phyloP scores from a whole-genome alignment of 306 rosid species.

The Oxytropis ochrocephala region DNA sequence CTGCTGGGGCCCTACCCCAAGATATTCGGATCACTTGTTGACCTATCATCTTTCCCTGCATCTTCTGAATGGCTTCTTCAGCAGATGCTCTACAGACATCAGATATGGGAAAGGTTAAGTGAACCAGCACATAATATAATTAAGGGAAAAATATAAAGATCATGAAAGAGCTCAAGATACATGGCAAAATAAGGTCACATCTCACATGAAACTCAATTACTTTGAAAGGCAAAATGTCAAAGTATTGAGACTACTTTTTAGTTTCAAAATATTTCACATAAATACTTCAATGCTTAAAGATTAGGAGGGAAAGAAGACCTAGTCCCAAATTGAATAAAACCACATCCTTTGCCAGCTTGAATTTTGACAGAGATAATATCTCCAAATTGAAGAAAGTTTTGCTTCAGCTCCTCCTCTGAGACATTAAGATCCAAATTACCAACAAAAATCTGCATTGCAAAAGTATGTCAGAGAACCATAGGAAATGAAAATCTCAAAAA shows the following conservation, averaged over 20 bases:
- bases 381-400: constrained; percentile 73
- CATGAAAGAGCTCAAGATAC: constrained; percentile 15
- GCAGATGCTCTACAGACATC: constrained; percentile 61
- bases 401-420: constrained; percentile 84
- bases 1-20: constrained; percentile 79
- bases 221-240: neutral
- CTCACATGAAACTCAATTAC: constrained; percentile 4
- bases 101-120: constrained; percentile 11
- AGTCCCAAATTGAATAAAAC: constrained; percentile 72
- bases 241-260: neutral
- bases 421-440: constrained; percentile 83
- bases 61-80: constrained; percentile 81
- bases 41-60: constrained; percentile 89
- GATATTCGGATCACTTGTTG: constrained; percentile 79
- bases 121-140: neutral
- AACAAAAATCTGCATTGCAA: constrained; percentile 61
- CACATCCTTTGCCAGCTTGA: constrained; percentile 76
- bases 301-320: constrained; percentile 38
- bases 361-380: constrained; percentile 65
- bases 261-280: neutral
- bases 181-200: neutral
- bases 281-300: neutral
- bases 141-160: neutral
- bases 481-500: neutral
- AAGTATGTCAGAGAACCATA: constrained; percentile 16